Percentiles rank a stretch among this genome's conserved stretches.
Conservation (phyloP, 2,329 filamentous ascomycete genomes). For the Phaeosphaeriaceae sp. region DNA sequence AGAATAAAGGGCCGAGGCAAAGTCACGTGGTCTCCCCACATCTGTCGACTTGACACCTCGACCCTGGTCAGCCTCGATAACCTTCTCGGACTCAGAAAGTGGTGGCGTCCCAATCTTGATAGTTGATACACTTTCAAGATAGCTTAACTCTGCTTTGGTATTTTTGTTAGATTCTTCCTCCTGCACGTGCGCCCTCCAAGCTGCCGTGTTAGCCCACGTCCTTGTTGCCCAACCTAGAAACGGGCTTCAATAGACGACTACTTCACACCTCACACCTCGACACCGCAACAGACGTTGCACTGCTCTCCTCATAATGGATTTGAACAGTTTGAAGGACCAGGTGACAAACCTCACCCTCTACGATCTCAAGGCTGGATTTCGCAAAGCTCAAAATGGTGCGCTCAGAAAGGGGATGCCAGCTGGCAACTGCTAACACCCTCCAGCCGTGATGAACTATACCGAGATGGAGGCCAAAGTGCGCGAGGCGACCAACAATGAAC, state of each 20-base stretch:
- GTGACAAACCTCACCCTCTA: conserved; percentile 93
- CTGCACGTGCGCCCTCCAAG: no score
- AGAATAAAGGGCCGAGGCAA: neutral
- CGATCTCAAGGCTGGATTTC: conserved; percentile 91
- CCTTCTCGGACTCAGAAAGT: no score
- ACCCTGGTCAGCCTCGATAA: no score
- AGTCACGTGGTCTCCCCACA: neutral
- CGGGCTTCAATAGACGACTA: neutral
- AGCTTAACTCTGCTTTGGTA: no score
- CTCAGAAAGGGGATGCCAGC: conserved; percentile 14
- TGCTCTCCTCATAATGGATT: conserved; percentile 70
- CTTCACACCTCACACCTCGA: conserved; percentile 7
- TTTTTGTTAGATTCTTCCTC: no score
- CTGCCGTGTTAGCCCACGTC: no score
- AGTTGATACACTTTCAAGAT: no score
- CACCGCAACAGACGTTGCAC: conserved; percentile 5
- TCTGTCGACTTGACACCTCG: neutral
- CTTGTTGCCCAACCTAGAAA: neutral
- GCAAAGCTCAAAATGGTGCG: conserved; percentile 96
- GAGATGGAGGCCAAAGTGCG: conserved; percentile 76
- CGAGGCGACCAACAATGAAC: conserved; percentile 98
- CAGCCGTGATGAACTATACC: conserved; percentile 97
- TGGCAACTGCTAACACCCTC: conserved; percentile 34
- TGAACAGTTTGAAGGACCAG: conserved; percentile 82
- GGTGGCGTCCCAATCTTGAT: no score